Base-by-base conservation (phyloP, 2,329 filamentous ascomycete genomes). In the Trichoderma brevicompactum region DNA sequence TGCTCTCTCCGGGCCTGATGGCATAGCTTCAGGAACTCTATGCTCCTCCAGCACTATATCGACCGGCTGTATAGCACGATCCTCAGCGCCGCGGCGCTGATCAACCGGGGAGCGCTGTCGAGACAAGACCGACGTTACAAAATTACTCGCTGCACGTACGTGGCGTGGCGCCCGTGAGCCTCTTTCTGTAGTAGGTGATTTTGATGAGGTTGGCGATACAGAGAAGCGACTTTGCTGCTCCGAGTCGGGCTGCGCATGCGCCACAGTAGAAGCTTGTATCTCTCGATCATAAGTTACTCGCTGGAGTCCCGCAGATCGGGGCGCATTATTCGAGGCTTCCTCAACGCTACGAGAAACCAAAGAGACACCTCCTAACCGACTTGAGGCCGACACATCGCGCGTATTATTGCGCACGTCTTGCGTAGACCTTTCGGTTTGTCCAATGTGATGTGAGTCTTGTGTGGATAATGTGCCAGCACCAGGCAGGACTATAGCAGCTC, bases 251-350 rank as follows among this genome's bases (percentile, higher is more conserved):
- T 46, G 17, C 28, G 3, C 9, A 41, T 54, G 40, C 9, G 60
- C 28, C 23, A n/a, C 12, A 38, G 36, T 44, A 38, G 54, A 50
- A 36, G 23, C 28, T 28, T 46, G 41, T 32, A 8, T 46, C 17
- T 64, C 41, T 48, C 43, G 44, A 13, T 44, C 36, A 19, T 44
- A 69, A 70, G 23, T 67, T 64, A 17, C 66, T 63, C 23, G 66
- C 68, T 43, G 66, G 40, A 17, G 66, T 68, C 28, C 68, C 64
- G 13, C 68, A 68, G 34, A 13, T 23, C 36, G 36, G n/a, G 53
- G 32, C 23, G 19, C 10, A 13, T 41, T 32, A 53, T 10, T 38
- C 38, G 53, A 50, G 23, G n/a, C 38, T 23, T 34, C 62, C 8
- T 65, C 43, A 15, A 52, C 13, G 19, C 32, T 49, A 32, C 50